phyloP scores from a whole-genome alignment of 1,284 basidiomycete species.

The Ceratorhiza oryzae-sativae region DNA sequence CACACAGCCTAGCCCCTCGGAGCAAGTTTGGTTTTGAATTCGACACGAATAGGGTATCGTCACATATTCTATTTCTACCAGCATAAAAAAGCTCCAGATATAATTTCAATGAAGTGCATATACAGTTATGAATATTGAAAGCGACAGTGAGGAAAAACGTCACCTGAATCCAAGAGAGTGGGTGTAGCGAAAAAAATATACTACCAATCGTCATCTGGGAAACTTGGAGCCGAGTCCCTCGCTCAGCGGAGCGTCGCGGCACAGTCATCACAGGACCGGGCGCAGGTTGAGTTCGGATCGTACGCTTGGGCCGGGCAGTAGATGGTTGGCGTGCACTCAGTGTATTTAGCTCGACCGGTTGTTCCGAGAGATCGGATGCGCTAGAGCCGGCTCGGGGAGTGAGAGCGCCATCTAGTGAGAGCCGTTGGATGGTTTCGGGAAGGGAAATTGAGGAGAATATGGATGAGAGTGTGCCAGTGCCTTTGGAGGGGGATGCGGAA shows the following conservation, averaged over 20 bases:
- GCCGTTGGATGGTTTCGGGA: constrained; percentile 31
- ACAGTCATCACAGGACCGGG: constrained; percentile 34
- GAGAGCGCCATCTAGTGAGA: constrained; percentile 19
- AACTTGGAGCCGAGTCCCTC: not conserved
- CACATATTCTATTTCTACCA: not conserved
- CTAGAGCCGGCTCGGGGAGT: constrained; percentile 24
- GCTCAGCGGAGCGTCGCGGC: constrained; percentile 18
- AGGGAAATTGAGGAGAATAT: constrained; percentile 22
- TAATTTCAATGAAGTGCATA: constrained; percentile 37
- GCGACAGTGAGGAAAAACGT: constrained; percentile 1
- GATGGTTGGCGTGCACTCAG: not conserved
- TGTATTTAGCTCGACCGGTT: constrained; percentile 15
- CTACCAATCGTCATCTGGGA: constrained; percentile 26
- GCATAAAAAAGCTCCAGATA: constrained; percentile 7
- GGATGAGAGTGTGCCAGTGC: constrained; percentile 24
- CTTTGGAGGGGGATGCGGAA: constrained; percentile 4
- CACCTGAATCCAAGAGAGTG: constrained; percentile 4
- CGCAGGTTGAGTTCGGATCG: constrained; percentile 27
- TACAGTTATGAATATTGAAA: constrained; percentile 38
- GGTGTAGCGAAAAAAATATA: not conserved
- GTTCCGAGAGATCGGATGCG: constrained; percentile 21
- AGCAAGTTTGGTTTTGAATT: not conserved
- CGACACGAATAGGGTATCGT: not conserved
- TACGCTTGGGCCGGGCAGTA: constrained; percentile 18
- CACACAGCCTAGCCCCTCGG: not conserved